Evolutionary conservation across 2,329 filamentous ascomycete species (phyloP).

Genomic region (Ophiognomonia clavigignenti-juglandacearum): DNA sequence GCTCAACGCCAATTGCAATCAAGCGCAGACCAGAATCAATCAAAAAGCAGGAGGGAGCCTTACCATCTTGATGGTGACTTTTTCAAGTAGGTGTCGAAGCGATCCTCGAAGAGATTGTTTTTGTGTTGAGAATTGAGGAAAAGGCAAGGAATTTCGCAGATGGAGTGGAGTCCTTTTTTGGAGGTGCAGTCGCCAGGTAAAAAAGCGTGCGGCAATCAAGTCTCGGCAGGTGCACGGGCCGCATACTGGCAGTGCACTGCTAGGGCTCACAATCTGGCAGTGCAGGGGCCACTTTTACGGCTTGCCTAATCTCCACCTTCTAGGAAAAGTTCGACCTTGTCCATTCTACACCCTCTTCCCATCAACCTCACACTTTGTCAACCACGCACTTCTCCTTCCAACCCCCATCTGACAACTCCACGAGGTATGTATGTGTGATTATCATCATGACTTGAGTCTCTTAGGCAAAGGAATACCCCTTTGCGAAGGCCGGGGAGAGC

Average conservation of each 20-base stretch:
- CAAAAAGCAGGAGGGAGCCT: slow-evolving; percentile 22
- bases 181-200: slow-evolving; percentile 18
- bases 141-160: slow-evolving; percentile 18
- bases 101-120: slow-evolving; percentile 60
- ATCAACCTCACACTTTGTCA: slow-evolving; percentile 5
- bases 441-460: slow-evolving; percentile 23
- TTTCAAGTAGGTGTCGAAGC: slow-evolving; percentile 51
- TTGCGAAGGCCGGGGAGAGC: slow-evolving; percentile 53
- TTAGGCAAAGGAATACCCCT: slow-evolving; percentile 22
- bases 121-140: slow-evolving; percentile 19
- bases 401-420: slow-evolving; percentile 16
- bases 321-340: slow-evolving; percentile 15
- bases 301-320: too few relatives aligned
- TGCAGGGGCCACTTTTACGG: too few relatives aligned
- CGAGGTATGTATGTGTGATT: slow-evolving; percentile 25
- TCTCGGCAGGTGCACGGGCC: slow-evolving; percentile 2
- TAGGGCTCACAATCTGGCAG: slow-evolving; percentile 15
- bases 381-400: slow-evolving; percentile 9
- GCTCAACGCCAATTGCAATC: background rate
- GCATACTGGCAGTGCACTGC: background rate
- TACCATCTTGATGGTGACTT: slow-evolving; percentile 55
- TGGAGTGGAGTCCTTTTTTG: too few relatives aligned
- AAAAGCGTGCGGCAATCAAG: slow-evolving; percentile 14
- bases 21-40: too few relatives aligned
- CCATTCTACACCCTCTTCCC: too few relatives aligned